Conservation (phyloP, 306 rosid species). For the Pterocarpus santalinus region DNA sequence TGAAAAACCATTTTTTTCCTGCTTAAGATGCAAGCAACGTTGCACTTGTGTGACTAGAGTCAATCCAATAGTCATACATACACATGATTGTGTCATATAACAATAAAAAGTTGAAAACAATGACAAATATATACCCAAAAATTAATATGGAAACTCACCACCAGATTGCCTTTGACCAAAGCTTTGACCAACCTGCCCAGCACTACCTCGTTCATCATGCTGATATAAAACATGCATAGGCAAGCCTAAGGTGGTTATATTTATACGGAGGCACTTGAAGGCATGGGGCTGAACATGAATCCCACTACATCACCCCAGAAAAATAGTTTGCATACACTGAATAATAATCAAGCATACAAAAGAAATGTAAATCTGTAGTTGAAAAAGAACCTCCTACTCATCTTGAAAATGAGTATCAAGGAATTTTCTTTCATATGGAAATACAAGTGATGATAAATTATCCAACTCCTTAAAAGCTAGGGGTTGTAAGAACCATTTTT, state of each 20-base stretch:
- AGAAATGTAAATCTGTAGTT: neutral
- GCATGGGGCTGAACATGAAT: slow-evolving; percentile 61
- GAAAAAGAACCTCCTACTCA: neutral
- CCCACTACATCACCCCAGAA: slow-evolving; percentile 58
- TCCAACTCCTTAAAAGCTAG: slow-evolving; percentile 46
- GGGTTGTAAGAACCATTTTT: neutral
- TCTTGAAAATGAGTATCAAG: neutral
- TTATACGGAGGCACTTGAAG: slow-evolving; percentile 62
- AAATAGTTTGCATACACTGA: slow-evolving; percentile 55
- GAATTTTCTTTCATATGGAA: slow-evolving; percentile 13
- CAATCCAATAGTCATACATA: slow-evolving; percentile 8
- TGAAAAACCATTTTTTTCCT: slow-evolving; percentile 8
- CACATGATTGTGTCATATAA: neutral
- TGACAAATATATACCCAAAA: neutral
- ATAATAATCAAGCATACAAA: slow-evolving; percentile 45
- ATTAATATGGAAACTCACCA: slow-evolving; percentile 61
- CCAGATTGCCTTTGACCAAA: slow-evolving; percentile 57
- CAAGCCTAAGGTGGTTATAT: slow-evolving; percentile 74
- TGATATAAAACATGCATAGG: slow-evolving; percentile 74
- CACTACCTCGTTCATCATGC: slow-evolving; percentile 70
- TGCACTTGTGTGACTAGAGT: neutral
- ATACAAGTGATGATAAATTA: neutral
- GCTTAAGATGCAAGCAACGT: slow-evolving; percentile 24
- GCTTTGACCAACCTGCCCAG: slow-evolving; percentile 64
- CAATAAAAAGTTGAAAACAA: neutral